These are phyloP conservation scores for Fusarium caatingaense DNA, from an alignment of 2,329 filamentous ascomycete genomes.

Conservation along the genomic window DNA sequence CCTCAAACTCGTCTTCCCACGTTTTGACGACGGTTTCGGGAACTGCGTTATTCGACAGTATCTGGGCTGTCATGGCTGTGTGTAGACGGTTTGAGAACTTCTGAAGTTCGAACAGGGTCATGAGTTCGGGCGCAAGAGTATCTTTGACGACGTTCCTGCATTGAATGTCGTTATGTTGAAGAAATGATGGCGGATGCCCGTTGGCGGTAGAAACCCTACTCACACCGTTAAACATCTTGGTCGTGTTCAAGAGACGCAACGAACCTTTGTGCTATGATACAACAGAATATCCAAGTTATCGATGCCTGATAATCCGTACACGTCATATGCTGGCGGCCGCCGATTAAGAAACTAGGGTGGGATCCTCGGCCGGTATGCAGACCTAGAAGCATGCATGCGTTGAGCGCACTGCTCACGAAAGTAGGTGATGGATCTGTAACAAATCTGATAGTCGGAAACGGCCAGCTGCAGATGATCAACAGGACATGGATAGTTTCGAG, in stretches of 20 bases:
- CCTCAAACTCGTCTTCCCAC: constrained; percentile 65
- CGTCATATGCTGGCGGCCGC: constrained; percentile 55
- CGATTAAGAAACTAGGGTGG: constrained; percentile 61
- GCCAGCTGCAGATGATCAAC: constrained; percentile 64
- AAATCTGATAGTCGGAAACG: constrained; percentile 63
- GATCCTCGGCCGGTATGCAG: constrained; percentile 65
- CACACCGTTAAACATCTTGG: constrained; percentile 6
- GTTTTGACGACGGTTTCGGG: constrained; percentile 59
- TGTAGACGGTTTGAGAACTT: constrained; percentile 63
- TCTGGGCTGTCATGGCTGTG: constrained; percentile 59
- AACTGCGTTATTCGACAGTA: constrained; percentile 60
- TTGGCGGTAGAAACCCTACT: constrained; percentile 53
- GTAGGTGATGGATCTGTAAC: constrained; percentile 62
- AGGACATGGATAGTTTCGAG: constrained; percentile 64
- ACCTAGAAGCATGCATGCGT: constrained; percentile 61
- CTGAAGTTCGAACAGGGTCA: constrained; percentile 59
- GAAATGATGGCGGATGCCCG: constrained; percentile 62
- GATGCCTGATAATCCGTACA: constrained; percentile 64
- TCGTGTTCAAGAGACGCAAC: background rate
- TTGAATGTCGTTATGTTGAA: constrained; percentile 61
- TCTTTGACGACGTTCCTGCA: constrained; percentile 55
- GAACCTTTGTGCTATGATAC: constrained; percentile 63
- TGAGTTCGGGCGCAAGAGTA: constrained; percentile 58
- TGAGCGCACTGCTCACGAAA: constrained; percentile 60
- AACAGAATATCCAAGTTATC: constrained; percentile 65